Evolutionary conservation across 106 monocot genomes (phyloP).

Genomic region (Narthecium ossifragum): DNA sequence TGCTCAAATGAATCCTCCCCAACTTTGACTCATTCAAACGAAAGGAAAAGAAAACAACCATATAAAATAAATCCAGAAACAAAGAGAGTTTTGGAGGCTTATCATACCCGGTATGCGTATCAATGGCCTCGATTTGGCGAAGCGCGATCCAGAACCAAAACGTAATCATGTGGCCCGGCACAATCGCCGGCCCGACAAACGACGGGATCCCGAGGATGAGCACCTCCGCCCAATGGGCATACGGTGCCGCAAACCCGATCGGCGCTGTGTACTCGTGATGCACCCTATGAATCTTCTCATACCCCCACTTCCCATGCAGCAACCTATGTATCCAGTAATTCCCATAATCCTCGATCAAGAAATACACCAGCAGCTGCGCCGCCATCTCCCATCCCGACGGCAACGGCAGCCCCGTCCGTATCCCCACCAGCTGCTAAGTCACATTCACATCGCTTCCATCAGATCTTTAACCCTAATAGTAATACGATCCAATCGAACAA

Average conservation of each 20-base stretch:
- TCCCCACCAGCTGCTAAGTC: constrained; percentile 59
- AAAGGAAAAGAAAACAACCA: background rate
- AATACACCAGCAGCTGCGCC: constrained; percentile 60
- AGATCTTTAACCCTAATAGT: background rate
- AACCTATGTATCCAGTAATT: constrained; percentile 93
- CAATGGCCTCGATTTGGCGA: constrained; percentile 85
- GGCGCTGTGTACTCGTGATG: constrained; percentile 96
- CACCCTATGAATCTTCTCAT: constrained; percentile 82
- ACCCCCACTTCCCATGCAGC: constrained; percentile 65
- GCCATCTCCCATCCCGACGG: constrained; percentile 66
- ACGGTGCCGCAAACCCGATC: constrained; percentile 84
- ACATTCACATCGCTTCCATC: no score
- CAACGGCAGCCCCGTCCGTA: constrained; percentile 64
- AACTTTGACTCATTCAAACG: background rate
- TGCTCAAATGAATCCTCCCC: background rate
- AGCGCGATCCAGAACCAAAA: constrained; percentile 85
- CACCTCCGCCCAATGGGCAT: constrained; percentile 93
- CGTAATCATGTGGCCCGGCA: constrained; percentile 80
- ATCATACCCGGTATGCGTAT: constrained; percentile 86
- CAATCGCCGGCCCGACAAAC: constrained; percentile 70
- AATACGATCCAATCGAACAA: background rate
- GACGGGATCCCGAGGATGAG: constrained; percentile 83
- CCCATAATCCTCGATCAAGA: constrained; percentile 82
- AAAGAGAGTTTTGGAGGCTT: background rate
- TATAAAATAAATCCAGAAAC: background rate